Evolutionary conservation across 2,329 filamentous ascomycete species (phyloP).

Genomic region (Laburnicola sp.): DNA sequence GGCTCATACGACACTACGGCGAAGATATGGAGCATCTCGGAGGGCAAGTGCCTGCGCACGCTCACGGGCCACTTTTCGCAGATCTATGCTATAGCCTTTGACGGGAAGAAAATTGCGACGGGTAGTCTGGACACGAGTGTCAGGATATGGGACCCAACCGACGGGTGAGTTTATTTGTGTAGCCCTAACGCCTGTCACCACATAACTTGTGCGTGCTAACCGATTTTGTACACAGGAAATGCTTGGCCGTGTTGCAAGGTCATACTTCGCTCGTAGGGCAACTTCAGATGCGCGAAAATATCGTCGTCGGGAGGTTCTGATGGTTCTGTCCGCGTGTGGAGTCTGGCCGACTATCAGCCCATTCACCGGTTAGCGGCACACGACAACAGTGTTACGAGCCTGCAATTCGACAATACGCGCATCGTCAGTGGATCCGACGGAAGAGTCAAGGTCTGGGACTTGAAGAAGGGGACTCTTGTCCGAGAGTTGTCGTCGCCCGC

Average conservation of each 20-base stretch:
- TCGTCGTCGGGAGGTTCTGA: constrained; percentile 91
- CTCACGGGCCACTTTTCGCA: constrained; percentile 95
- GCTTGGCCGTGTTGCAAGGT: constrained; percentile 89
- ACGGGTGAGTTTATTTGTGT: constrained; percentile 64
- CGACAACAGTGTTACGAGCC: constrained; percentile 95
- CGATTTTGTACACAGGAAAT: constrained; percentile 54
- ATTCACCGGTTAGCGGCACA: constrained; percentile 95
- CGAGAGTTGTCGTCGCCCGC: constrained; percentile 88
- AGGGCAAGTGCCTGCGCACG: constrained; percentile 88
- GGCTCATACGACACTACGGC: constrained; percentile 98
- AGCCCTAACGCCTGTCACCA: constrained; percentile 6
- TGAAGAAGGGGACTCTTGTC: constrained; percentile 87
- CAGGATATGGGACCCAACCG: constrained; percentile 90
- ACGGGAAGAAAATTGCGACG: constrained; percentile 89
- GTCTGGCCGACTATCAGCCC: constrained; percentile 81
- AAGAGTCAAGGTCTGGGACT: constrained; percentile 97
- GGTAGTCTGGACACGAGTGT: constrained; percentile 97
- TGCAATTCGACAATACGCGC: constrained; percentile 94
- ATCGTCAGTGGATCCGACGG: constrained; percentile 97
- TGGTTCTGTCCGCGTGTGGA: constrained; percentile 96
- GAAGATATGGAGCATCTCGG: constrained; percentile 95
- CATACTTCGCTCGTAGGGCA: constrained; percentile 97
- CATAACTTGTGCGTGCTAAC: constrained; percentile 5
- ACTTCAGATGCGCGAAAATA: constrained; percentile 92
- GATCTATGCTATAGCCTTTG: constrained; percentile 98